These are phyloP conservation scores for Phytophthora rubi DNA, from an alignment of 352 stramenopile genomes.

Conservation along the genomic window DNA sequence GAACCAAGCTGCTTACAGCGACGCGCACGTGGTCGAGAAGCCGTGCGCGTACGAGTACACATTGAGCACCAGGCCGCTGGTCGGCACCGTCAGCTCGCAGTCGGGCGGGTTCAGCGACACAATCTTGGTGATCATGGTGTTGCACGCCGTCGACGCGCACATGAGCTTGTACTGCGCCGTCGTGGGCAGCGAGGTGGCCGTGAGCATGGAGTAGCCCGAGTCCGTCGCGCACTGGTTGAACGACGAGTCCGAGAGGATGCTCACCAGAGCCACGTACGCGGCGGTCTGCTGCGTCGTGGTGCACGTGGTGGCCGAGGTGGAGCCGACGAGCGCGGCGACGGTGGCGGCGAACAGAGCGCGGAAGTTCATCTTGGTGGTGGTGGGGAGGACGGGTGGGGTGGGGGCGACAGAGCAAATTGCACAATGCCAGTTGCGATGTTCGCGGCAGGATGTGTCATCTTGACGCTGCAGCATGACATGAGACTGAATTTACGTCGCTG, in stretches of 20 bases:
- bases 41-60: conserved; percentile 32
- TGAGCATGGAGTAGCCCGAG: conserved; percentile 31
- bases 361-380: conserved; percentile 28
- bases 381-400: neutral
- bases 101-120: neutral
- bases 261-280: conserved; percentile 24
- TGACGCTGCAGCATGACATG: neutral
- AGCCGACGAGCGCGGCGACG: conserved; percentile 12
- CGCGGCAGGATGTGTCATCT: neutral
- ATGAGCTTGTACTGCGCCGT: conserved; percentile 14
- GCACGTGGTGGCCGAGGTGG: conserved; percentile 13
- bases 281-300: conserved; percentile 19
- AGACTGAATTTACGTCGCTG: too few species aligned
- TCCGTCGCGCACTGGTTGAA: conserved; percentile 15
- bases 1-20: conserved; percentile 9
- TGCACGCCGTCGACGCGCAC: conserved; percentile 16
- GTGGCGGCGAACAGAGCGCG: conserved; percentile 15
- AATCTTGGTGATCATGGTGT: conserved; percentile 9
- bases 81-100: conserved; percentile 27
- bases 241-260: conserved; percentile 14
- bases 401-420: conserved; percentile 21
- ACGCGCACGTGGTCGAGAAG: conserved; percentile 19
- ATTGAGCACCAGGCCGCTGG: conserved; percentile 28
- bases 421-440: conserved; percentile 14
- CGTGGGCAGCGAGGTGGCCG: conserved; percentile 20